Evolutionary conservation across 176 grass and related monocot species (phyloP), one percentile per base, ranked within the genome.

Genomic region (Hordeum marinum): DNA sequence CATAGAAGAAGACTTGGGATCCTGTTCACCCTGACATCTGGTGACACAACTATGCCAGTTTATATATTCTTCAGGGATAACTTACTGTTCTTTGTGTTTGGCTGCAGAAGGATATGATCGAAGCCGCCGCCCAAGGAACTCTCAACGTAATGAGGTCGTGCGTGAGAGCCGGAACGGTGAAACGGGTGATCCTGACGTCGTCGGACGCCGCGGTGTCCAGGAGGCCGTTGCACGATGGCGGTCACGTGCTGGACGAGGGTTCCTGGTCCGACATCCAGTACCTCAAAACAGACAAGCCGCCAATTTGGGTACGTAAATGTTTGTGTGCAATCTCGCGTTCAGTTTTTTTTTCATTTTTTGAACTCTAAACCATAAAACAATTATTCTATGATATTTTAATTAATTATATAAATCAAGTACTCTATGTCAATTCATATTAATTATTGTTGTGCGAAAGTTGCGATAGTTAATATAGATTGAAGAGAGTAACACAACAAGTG

Each of bases 231-330:
- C 29, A 55, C 9, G 39, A 25, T 20, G 34, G 23, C 12, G 81
- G 55, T 0, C 75, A 83, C 27, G 14, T 55, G 18, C 76, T 79
- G 10, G 84, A 90, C 32, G 88, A 90, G 21, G 32, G 60, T 0
- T 86, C 79, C 1, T 86, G 88, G 83, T 86, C 78, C 18, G 77
- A 90, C 73, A 18, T 82, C n/a, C 83, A 86, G 3, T 90, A 80
- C 59, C 79, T 83, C 3, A 63, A 21, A 9, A 4, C 65, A 9
- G 23, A 63, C 39, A 89, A 84, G 76, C 58, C 82, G 35, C 76
- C 82, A 9, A 45, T 25, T 68, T 89, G 87, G 87, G 87, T 89
- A 84, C 31, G 9, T 11, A 65, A 11, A 2, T 5, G 0, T 9
- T 20, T 3, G 15, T 9, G 15, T 4, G 5, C 13, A 7, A 18